These are phyloP conservation scores for Pleurotus cornucopiae DNA, from an alignment of 768 basidiomycete species.

Conservation along the genomic window DNA sequence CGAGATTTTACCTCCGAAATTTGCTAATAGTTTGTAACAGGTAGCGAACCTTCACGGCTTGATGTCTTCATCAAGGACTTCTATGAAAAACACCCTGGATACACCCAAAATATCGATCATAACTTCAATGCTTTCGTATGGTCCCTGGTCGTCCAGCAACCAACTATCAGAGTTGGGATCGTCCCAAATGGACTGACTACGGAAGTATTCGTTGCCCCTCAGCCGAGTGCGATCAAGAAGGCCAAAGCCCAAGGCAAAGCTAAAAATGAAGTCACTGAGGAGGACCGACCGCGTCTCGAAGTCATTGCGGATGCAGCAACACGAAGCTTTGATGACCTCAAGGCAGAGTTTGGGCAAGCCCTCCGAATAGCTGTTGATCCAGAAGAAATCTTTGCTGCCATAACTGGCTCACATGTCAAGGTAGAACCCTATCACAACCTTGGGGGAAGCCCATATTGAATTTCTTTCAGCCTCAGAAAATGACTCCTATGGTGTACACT, in stretches of 20 bases:
- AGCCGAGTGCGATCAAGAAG: slow-evolving; percentile 62
- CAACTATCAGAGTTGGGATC: slow-evolving; percentile 72
- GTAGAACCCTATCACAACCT: slow-evolving; percentile 37
- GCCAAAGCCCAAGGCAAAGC: slow-evolving; percentile 55
- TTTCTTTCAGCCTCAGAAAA: slow-evolving; percentile 58
- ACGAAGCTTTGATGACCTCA: slow-evolving; percentile 54
- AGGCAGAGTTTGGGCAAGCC: slow-evolving; percentile 50
- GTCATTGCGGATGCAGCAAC: slow-evolving; percentile 51
- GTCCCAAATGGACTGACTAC: slow-evolving; percentile 53
- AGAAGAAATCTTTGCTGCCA: slow-evolving; percentile 68
- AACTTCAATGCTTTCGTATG: slow-evolving; percentile 77
- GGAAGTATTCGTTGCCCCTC: slow-evolving; percentile 78
- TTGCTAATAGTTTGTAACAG: slow-evolving; percentile 32
- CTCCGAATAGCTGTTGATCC: slow-evolving; percentile 75
- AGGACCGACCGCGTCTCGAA: slow-evolving; percentile 40
- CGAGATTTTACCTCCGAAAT: slow-evolving; percentile 13
- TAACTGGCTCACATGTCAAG: slow-evolving; percentile 82
- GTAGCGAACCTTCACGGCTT: slow-evolving; percentile 70
- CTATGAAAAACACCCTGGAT: slow-evolving; percentile 36
- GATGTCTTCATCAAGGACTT: slow-evolving; percentile 67
- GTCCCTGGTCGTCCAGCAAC: slow-evolving; percentile 72
- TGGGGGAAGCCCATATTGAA: slow-evolving; percentile 9
- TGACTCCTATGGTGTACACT: slow-evolving; percentile 83
- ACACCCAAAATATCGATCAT: slow-evolving; percentile 63
- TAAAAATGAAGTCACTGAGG: slow-evolving; percentile 47